Evolutionary conservation across 1,139 yeast genomes (phyloP), one percentile per base, ranked within the genome.

Genomic region (Insectozyma bohioensis): DNA sequence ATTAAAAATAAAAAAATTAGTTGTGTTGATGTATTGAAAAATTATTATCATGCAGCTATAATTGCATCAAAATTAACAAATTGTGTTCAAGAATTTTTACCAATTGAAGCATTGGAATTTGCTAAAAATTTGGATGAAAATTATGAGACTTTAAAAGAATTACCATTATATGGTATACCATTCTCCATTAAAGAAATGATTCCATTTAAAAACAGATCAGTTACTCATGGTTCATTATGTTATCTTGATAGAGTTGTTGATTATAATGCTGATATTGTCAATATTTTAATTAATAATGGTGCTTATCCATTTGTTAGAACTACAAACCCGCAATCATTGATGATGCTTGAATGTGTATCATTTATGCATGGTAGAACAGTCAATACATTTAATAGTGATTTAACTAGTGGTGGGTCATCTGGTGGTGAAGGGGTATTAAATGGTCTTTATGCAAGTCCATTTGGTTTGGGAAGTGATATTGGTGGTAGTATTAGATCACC

Each of bases 321-420:
- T 3, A 67, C 73, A 27, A 65, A 73, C 42, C 83, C 83, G 8
- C 80, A 75, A 52, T 55, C 74, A 8, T 54, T 77, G 43, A 77
- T 78, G 82, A 77, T 71, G 43, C 53, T 72, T 30, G 79, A 73
- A 41, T 67, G 75, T 18, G 58, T 64, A 41, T 72, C 72, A 49
- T 69, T 67, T 51, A 60, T 70, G 43, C 61, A 57, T 26, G 81
- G 80, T 3, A 59, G 76, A 41, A 68, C 79, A 10, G 62, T 72
- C 41, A 78, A 78, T 50, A 75, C 83, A 0, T 54, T 57, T 47
- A 78, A 78, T 45, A 62, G 77, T 4, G 53, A 67, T 10, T 52
- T 76, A 38, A 69, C 79, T 12, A 67, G 80, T 4, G 84, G 84
- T 6, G 61, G 61, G 2, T 51, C 56, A 5, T 50, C 56, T 2